phyloP scores from a whole-genome alignment of 2,329 filamentous ascomycete species.

The Nothophoma quercina region DNA sequence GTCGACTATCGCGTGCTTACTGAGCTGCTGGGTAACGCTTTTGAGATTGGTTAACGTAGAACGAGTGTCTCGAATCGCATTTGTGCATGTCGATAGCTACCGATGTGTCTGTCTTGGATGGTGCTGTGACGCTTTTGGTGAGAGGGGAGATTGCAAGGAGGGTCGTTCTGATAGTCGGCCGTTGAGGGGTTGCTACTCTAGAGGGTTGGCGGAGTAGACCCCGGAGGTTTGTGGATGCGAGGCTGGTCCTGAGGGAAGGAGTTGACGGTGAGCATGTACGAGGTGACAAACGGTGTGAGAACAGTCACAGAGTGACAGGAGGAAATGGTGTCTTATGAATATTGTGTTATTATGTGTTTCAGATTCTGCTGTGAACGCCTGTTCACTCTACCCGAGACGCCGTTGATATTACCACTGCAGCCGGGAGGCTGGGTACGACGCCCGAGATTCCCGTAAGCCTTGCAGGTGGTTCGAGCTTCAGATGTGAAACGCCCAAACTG shows the following conservation, averaged over 20 bases:
- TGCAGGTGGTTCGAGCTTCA: background rate
- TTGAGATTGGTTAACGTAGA: background rate
- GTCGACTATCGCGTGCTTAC: too few species aligned
- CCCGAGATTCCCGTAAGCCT: background rate
- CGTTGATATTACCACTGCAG: background rate
- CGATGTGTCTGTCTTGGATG: too few species aligned
- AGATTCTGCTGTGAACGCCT: background rate
- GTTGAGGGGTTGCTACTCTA: background rate
- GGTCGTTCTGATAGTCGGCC: background rate
- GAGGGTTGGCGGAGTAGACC: conserved; percentile 4
- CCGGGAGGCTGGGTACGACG: background rate
- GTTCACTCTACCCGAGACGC: conserved; percentile 3
- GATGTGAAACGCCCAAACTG: conserved; percentile 1
- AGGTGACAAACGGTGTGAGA: background rate
- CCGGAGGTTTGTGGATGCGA: conserved; percentile 13
- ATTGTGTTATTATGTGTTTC: conserved; percentile 2
- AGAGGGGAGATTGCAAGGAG: conserved; percentile 12
- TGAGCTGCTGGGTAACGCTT: too few species aligned
- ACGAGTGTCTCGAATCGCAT: background rate
- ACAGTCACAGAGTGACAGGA: too few species aligned
- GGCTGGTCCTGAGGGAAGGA: background rate
- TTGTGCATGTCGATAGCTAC: background rate
- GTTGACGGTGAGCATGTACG: background rate
- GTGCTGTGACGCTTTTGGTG: background rate
- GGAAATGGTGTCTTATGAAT: background rate